Conservation (phyloP, 768 basidiomycete species). For the Russula abietina region DNA sequence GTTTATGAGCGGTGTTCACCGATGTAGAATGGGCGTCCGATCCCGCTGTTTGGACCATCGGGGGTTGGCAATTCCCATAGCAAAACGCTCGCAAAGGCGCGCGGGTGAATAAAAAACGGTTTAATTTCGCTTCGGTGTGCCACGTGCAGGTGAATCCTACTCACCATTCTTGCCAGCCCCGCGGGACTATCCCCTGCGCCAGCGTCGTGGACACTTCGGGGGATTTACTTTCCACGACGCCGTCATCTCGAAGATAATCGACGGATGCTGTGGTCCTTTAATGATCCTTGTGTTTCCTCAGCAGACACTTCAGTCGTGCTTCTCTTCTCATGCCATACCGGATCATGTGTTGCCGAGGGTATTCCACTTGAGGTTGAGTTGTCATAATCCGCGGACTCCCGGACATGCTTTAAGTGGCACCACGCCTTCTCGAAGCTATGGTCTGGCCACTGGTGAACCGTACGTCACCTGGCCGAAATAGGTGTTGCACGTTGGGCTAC, state of each 20-base stretch:
- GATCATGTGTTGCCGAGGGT: slow-evolving; percentile 7
- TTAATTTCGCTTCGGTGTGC: slow-evolving; percentile 19
- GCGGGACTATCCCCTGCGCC: slow-evolving; percentile 16
- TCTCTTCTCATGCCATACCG: slow-evolving; percentile 18
- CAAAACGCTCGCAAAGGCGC: slow-evolving; percentile 16
- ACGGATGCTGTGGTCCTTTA: slow-evolving; percentile 14
- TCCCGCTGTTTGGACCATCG: slow-evolving; percentile 5
- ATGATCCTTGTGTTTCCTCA: slow-evolving; percentile 13
- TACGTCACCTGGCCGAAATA: slow-evolving; percentile 6
- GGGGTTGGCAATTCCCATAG: slow-evolving; percentile 8
- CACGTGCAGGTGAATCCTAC: slow-evolving; percentile 16
- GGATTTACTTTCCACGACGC: slow-evolving; percentile 21
- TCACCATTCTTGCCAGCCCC: slow-evolving; percentile 7
- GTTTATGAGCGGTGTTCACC: slow-evolving; percentile 5
- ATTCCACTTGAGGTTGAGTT: neutral
- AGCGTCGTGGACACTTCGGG: slow-evolving; percentile 14
- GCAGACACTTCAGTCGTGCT: slow-evolving; percentile 4
- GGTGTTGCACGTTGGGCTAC: neutral
- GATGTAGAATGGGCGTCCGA: slow-evolving; percentile 14
- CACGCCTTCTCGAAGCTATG: slow-evolving; percentile 8
- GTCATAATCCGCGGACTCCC: slow-evolving; percentile 18
- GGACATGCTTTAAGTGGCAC: slow-evolving; percentile 10
- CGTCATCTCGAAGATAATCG: slow-evolving; percentile 14
- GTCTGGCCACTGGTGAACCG: slow-evolving; percentile 4
- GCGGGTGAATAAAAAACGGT: neutral